Evolutionary conservation across 2,329 filamentous ascomycete genomes (phyloP).

Genomic region (Phyllachora maydis): DNA sequence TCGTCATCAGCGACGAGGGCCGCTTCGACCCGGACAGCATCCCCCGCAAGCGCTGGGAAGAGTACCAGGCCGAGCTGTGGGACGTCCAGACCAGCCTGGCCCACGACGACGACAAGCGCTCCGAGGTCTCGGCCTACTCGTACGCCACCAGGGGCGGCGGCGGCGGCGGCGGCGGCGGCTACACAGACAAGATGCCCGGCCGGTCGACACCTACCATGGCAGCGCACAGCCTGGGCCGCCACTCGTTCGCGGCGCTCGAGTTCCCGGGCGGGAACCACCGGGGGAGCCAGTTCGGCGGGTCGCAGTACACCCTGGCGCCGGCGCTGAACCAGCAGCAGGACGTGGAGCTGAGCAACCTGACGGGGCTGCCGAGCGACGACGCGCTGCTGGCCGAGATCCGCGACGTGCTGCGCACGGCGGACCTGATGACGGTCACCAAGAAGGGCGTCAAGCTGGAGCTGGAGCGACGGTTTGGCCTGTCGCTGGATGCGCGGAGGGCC

Average conservation of each 20-base stretch:
- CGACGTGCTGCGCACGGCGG: conserved; percentile 64
- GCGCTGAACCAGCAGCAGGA: conserved; percentile 39
- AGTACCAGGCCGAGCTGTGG: conserved; percentile 78
- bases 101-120: conserved; percentile 34
- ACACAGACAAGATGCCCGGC: conserved; percentile 24
- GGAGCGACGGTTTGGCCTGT: conserved; percentile 64
- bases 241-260: conserved; percentile 35
- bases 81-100: conserved; percentile 82
- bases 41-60: conserved; percentile 90
- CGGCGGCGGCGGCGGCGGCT: conserved; percentile 45
- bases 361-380: conserved; percentile 55
- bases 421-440: conserved; percentile 90
- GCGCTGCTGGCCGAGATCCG: conserved; percentile 78
- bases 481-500: conserved; percentile 77
- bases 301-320: conserved; percentile 29
- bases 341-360: conserved; percentile 55
- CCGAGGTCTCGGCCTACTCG: conserved; percentile 39
- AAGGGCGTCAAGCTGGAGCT: conserved; percentile 92
- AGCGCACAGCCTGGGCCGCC: conserved; percentile 24
- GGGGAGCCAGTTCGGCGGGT: no score
- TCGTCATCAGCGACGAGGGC: conserved; percentile 70
- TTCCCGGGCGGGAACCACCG: conserved; percentile 30
- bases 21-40: conserved; percentile 79
- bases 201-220: conserved; percentile 23
- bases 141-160: conserved; percentile 29